phyloP scores from a whole-genome alignment of 805 yeast genomes.

The Nakazawaea laoshanensis region DNA sequence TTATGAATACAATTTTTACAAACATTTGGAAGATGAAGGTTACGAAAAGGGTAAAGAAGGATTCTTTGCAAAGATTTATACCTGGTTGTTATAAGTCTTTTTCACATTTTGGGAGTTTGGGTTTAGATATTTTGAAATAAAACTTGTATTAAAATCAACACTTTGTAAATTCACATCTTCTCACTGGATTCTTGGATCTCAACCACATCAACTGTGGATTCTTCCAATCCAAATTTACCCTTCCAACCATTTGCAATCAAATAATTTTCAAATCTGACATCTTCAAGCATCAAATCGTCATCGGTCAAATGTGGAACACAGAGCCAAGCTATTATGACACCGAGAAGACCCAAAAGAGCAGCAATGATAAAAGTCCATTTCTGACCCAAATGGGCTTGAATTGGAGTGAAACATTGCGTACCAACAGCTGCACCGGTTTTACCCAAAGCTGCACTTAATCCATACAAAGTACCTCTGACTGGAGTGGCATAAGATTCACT shows the following conservation, averaged over 20 bases:
- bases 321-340: conserved; percentile 49
- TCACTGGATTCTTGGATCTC: neutral
- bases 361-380: conserved; percentile 76
- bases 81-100: conserved; percentile 5
- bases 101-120: too few relatives aligned
- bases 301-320: conserved; percentile 64
- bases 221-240: conserved; percentile 33
- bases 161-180: neutral
- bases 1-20: conserved; percentile 23
- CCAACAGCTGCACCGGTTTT: conserved; percentile 85
- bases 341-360: conserved; percentile 61
- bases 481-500: conserved; percentile 72
- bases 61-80: conserved; percentile 1
- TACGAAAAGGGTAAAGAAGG: neutral
- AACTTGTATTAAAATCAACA: too few relatives aligned
- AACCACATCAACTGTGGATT: conserved; percentile 3
- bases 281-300: conserved; percentile 62
- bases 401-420: conserved; percentile 63
- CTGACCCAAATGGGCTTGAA: conserved; percentile 54
- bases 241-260: conserved; percentile 53
- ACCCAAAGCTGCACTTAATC: conserved; percentile 72
- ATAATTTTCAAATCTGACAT: conserved; percentile 52
- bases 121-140: too few relatives aligned
- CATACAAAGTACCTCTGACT: conserved; percentile 69
- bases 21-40: conserved; percentile 5